phyloP scores from a whole-genome alignment of 1,139 yeast species.

The Kodamaea plutei region DNA sequence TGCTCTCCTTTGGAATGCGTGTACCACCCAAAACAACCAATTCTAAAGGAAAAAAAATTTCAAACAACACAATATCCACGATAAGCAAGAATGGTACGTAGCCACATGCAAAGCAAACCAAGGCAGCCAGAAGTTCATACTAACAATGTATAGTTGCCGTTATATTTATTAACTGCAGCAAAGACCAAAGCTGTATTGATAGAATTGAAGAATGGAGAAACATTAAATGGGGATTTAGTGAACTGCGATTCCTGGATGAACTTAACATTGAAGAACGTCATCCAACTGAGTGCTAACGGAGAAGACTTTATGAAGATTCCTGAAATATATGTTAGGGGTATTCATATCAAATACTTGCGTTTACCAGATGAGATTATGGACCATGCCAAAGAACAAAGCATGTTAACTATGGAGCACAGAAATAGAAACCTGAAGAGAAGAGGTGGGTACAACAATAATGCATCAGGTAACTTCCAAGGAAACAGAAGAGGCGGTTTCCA shows the following conservation, averaged over 20 bases:
- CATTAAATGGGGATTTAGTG: conserved; percentile 77
- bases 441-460: conserved; percentile 16
- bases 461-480: conserved; percentile 10
- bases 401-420: conserved; percentile 51
- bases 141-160: conserved; percentile 66
- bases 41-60: conserved; percentile 6
- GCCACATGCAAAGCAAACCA: conserved; percentile 1
- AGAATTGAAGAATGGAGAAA: conserved; percentile 90
- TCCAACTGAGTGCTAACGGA: conserved; percentile 68
- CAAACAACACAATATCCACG: conserved; percentile 6
- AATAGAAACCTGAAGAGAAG: conserved; percentile 47
- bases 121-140: conserved; percentile 13
- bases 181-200: conserved; percentile 85
- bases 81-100: conserved; percentile 7
- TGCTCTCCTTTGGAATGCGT: conserved; percentile 2
- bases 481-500: conserved; percentile 12
- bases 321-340: conserved; percentile 84
- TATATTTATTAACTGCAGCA: conserved; percentile 84
- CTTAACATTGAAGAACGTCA: conserved; percentile 73
- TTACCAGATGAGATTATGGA: conserved; percentile 66
- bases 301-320: conserved; percentile 63
- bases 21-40: conserved; percentile 5
- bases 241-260: conserved; percentile 98
- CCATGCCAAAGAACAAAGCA: conserved; percentile 67
- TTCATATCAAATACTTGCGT: conserved; percentile 52